These are phyloP conservation scores for Fusarium denticulatum DNA, from an alignment of 2,329 filamentous ascomycete species.

Conservation along the genomic window DNA sequence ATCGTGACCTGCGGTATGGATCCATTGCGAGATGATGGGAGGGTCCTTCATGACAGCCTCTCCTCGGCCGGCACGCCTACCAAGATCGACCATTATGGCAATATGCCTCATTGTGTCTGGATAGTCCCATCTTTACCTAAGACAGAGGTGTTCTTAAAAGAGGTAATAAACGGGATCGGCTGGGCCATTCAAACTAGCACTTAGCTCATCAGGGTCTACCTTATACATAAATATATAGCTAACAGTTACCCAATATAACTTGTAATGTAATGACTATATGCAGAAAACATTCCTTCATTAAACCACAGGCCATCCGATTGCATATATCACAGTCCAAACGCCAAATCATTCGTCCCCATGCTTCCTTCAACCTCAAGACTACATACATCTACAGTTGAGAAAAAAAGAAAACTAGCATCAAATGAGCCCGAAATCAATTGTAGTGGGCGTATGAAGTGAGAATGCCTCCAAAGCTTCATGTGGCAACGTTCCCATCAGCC, in stretches of 20 bases:
- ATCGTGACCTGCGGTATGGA: background rate
- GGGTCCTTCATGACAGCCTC: background rate
- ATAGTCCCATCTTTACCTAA: background rate
- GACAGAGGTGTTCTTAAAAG: background rate
- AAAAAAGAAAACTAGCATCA: background rate
- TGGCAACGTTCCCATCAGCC: background rate
- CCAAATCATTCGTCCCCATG: background rate
- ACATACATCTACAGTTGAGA: background rate
- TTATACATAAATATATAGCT: no score
- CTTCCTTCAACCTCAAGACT: background rate
- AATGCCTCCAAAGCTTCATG: background rate
- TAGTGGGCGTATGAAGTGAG: background rate
- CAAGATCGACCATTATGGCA: background rate
- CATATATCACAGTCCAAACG: background rate
- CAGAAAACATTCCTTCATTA: no score
- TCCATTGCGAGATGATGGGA: background rate
- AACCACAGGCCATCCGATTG: no score
- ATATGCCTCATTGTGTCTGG: background rate
- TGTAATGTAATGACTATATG: no score
- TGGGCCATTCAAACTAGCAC: no score
- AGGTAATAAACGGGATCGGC: background rate
- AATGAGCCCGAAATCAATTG: background rate
- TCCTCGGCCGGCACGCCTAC: fast-evolving
- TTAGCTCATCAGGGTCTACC: no score
- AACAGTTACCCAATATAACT: no score